Base-by-base conservation (phyloP, 176 grass and related monocot genomes). In the Triticum urartu region DNA sequence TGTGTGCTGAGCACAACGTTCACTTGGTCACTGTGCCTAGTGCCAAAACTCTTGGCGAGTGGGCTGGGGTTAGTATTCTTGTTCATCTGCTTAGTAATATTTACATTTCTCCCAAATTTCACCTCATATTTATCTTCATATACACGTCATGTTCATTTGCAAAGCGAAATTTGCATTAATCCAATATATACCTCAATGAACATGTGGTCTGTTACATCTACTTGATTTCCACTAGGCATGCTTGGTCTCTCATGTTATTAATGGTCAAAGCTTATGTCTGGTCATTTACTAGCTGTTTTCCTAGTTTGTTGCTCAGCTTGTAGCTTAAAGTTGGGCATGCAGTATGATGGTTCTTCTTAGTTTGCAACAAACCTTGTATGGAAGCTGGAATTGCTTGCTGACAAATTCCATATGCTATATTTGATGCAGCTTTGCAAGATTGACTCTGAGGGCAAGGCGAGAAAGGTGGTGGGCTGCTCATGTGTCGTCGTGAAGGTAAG, bases 1-100 rank as follows among this genome's bases (percentile, higher is more conserved):
- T 94, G 4, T 94, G 88, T 70, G 74, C 83, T 64, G 92, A 91
- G 17, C 89, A 94, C 58, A 94, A 91, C n/a, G 92, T 94, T 40
- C 92, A 88, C 80, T 22, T 94, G 79, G 84, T 89, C 30, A 91
- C 89, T 7, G 86, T 94, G 36, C 89, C 92, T 25, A 86, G 48
- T 60, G 87, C 89, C 61, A 91, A 94, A 65, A 87, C 89, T 32
- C 84, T 91, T 59, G 92, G 89, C 6, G 92, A 94, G 73, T 94
- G 89, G 86, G 80, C 87, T 56, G 92, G 87, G 83, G 89, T 93
- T 79, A 43, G 89, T 88, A 5, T 30, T 24, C 5, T 6, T 60
- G 38, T 32, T 26, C 8, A 52, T 71, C 66, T 58, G 66, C 47
- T 59, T 21, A 21, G 56, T 20, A 59, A 59, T 21, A 21, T 59